These are phyloP conservation scores for Ceratorhiza oryzae-sativae DNA, from an alignment of 1,284 basidiomycete species.

Conservation along the genomic window DNA sequence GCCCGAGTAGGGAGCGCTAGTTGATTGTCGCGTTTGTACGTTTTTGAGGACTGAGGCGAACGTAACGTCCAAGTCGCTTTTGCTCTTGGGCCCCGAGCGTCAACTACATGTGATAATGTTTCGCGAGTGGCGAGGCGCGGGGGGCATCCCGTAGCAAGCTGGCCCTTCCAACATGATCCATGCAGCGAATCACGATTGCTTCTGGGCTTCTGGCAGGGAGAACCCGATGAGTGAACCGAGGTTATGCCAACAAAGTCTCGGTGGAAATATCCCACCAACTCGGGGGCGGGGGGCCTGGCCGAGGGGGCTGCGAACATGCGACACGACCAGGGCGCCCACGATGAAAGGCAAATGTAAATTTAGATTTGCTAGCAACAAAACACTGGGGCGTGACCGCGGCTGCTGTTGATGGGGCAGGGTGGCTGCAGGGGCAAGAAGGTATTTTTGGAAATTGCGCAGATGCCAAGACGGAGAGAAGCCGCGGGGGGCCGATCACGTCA, in stretches of 20 bases:
- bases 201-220: not conserved
- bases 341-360: not conserved
- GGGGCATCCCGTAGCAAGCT: too few relatives aligned
- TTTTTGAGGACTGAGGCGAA: not conserved
- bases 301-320: not conserved
- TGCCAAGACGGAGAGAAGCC: slow-evolving; percentile 22
- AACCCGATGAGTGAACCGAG: not conserved
- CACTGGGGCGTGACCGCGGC: not conserved
- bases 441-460: slow-evolving; percentile 29
- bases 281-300: not conserved
- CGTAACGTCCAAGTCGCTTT: too few relatives aligned
- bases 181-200: not conserved
- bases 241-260: not conserved
- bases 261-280: not conserved
- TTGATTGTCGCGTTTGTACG: too few relatives aligned
- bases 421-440: not conserved
- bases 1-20: too few relatives aligned
- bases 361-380: not conserved
- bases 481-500: slow-evolving; percentile 12
- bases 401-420: slow-evolving; percentile 20
- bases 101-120: too few relatives aligned
- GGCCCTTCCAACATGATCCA: not conserved
- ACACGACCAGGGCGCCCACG: not conserved
- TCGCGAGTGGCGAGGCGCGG: too few relatives aligned
- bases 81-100: too few relatives aligned